These are phyloP conservation scores for Sextonia rubra DNA, from an alignment of 164 flowering plant genomes.

Conservation along the genomic window DNA sequence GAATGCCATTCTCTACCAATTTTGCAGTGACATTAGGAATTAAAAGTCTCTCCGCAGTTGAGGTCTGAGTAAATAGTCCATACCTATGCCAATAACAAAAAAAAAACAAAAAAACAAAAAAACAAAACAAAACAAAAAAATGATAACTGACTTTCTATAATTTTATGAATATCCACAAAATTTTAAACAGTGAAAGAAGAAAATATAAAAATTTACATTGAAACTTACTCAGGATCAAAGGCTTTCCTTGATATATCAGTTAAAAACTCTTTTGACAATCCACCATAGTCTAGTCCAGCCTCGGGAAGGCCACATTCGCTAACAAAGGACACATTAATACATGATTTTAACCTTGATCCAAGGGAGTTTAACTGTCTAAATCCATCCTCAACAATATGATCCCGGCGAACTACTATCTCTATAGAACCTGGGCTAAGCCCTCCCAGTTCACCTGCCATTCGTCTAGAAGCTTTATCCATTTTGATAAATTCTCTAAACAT, in stretches of 20 bases:
- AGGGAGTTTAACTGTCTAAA: constrained; percentile 75
- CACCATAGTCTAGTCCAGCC: constrained; percentile 99
- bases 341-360: constrained; percentile 77
- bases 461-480: constrained; percentile 78
- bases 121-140: background rate
- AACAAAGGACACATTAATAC: constrained; percentile 91
- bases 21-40: constrained; percentile 83
- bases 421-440: constrained; percentile 73
- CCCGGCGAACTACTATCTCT: constrained; percentile 86
- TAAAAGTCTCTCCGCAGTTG: constrained; percentile 78
- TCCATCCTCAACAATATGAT: constrained; percentile 96
- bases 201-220: background rate
- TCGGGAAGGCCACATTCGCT: constrained; percentile 97
- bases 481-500: constrained; percentile 96
- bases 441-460: constrained; percentile 82
- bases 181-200: background rate
- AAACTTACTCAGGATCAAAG: constrained; percentile 82
- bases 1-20: constrained; percentile 71
- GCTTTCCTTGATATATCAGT: constrained; percentile 89
- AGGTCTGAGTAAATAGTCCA: constrained; percentile 86
- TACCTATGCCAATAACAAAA: constrained; percentile 37
- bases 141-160: background rate
- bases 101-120: background rate
- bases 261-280: constrained; percentile 89
- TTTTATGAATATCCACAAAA: background rate